These are phyloP conservation scores for Dactylellina cionopaga DNA, from an alignment of 2,329 filamentous ascomycete genomes.

Conservation along the genomic window DNA sequence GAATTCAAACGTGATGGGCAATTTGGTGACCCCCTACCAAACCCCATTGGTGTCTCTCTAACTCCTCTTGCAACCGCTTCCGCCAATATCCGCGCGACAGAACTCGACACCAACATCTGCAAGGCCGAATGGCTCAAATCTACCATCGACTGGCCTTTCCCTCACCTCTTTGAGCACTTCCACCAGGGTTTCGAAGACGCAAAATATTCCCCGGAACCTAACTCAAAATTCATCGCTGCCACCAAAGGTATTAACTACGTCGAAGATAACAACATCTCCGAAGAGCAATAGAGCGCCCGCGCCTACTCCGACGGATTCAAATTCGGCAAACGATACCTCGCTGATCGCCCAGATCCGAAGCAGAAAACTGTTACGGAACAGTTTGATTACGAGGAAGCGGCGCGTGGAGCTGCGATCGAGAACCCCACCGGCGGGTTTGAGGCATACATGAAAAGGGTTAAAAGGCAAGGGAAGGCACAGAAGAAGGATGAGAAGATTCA, in stretches of 20 bases:
- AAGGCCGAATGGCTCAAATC: slow-evolving; percentile 51
- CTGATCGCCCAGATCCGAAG: slow-evolving; percentile 10
- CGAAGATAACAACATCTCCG: slow-evolving; percentile 24
- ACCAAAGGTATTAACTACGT: slow-evolving; percentile 31
- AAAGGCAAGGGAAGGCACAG: slow-evolving; percentile 1
- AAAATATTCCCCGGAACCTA: slow-evolving; percentile 8
- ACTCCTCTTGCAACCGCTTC: slow-evolving; percentile 12
- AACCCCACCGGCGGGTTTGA: slow-evolving; percentile 24
- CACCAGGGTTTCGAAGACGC: slow-evolving; percentile 35
- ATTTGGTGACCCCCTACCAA: slow-evolving; percentile 39
- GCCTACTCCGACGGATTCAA: slow-evolving; percentile 36
- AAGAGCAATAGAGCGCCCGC: slow-evolving; percentile 29
- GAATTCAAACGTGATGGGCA: slow-evolving; percentile 49
- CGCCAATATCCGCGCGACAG: slow-evolving; percentile 25
- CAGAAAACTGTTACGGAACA: slow-evolving; percentile 11
- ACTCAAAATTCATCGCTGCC: background rate
- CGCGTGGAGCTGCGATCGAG: background rate
- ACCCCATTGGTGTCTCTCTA: slow-evolving; percentile 15
- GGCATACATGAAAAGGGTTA: background rate
- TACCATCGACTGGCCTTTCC: slow-evolving; percentile 40
- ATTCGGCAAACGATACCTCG: slow-evolving; percentile 29
- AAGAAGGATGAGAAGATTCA: slow-evolving; percentile 3
- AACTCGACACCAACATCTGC: slow-evolving; percentile 49
- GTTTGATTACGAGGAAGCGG: slow-evolving; percentile 13
- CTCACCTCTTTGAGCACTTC: slow-evolving; percentile 39